Conservation (phyloP, 176 grass and related monocot species). For the Oryza longistaminata region DNA sequence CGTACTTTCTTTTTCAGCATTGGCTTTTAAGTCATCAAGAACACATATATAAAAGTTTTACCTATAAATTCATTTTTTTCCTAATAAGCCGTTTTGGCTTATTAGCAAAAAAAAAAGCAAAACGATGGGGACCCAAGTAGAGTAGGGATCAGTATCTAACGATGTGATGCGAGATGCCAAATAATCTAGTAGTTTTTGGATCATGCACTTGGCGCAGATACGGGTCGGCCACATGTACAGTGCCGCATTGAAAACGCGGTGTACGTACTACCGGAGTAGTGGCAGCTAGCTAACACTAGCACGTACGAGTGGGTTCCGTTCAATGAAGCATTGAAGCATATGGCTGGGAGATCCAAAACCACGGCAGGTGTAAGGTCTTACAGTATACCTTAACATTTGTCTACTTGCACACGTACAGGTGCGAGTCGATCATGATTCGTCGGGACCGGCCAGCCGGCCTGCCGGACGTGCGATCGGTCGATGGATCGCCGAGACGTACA, state of each 20-base stretch:
- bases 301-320: neutral
- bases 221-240: neutral
- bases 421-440: too few species aligned
- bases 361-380: neutral
- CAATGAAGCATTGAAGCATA: neutral
- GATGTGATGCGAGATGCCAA: neutral
- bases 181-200: neutral
- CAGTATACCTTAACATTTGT: too few species aligned
- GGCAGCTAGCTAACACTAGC: neutral
- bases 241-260: neutral
- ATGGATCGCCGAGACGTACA: too few species aligned
- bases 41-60: too few species aligned
- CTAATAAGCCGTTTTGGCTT: too few species aligned
- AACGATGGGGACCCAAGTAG: too few species aligned
- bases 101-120: too few species aligned
- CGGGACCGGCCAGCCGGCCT: too few species aligned
- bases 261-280: neutral
- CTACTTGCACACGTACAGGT: too few species aligned
- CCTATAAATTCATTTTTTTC: too few species aligned
- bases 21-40: too few species aligned
- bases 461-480: neutral
- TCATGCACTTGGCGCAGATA: neutral
- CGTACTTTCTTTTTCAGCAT: too few species aligned
- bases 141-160: neutral
- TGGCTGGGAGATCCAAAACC: neutral